A percentile compares a stretch with the other conserved stretches of the same genome.
Evolutionary conservation across 495 filamentous ascomycete species (phyloP).

Genomic region (Monascus purpureus): DNA sequence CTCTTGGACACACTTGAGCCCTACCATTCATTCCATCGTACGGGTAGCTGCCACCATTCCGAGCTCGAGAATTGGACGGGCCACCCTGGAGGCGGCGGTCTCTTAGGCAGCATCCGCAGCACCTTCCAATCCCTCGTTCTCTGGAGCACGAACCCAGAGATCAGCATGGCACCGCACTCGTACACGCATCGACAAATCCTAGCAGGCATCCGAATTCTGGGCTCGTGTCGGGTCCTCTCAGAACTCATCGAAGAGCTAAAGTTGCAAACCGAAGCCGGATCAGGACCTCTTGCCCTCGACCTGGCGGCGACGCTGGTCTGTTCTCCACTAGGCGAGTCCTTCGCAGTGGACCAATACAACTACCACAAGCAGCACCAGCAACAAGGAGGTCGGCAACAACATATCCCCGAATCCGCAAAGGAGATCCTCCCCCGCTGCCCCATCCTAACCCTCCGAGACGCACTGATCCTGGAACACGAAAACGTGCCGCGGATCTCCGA

Average conservation of each 20-base stretch:
- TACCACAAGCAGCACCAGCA: constrained; percentile 13
- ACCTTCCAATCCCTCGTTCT: constrained; percentile 54
- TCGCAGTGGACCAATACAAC: constrained; percentile 27
- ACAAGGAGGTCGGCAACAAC: constrained; percentile 7
- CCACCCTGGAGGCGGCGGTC: constrained; percentile 38
- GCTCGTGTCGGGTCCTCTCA: constrained; percentile 45
- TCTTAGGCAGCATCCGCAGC: constrained; percentile 46
- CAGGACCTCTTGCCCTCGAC: constrained; percentile 55
- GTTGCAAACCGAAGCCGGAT: constrained; percentile 34
- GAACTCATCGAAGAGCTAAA: constrained; percentile 60
- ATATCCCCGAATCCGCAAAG: constrained; percentile 19
- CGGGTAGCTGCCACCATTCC: constrained; percentile 46
- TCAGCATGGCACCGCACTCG: constrained; percentile 51
- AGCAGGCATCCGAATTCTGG: constrained; percentile 51
- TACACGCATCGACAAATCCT: constrained; percentile 73
- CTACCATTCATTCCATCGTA: constrained; percentile 52
- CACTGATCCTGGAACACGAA: constrained; percentile 49
- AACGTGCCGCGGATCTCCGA: constrained; percentile 48
- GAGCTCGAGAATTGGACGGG: constrained; percentile 69
- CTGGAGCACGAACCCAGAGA: constrained; percentile 55
- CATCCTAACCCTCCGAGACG: constrained; percentile 49
- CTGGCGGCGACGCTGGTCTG: constrained; percentile 60
- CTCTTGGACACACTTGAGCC: constrained; percentile 56
- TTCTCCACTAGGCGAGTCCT: constrained; percentile 44
- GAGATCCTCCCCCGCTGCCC: constrained; percentile 24